Evolutionary conservation across 306 rosid genomes (phyloP), one percentile per base, ranked within the genome.

Genomic region (Mucuna pruriens): DNA sequence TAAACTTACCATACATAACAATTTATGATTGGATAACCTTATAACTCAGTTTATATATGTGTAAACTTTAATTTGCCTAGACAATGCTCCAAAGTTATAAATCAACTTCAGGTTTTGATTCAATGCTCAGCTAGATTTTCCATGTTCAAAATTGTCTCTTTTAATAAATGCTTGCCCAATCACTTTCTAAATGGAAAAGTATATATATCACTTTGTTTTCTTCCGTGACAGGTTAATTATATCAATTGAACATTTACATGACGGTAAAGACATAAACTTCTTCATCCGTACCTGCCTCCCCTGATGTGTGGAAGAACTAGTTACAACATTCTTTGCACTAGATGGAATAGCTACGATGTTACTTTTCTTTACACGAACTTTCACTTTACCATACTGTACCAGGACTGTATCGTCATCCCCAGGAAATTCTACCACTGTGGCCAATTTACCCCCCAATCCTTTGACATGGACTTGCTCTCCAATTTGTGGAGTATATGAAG

Each of bases 311-410:
- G 63, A 78, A 77, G 92, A 84, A 64, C 79, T 74, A n/a, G 87
- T 75, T 25, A 69, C 45, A 20, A 49, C 80, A 73, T 70, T 87
- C 90, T 82, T 90, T 76, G 66, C 65, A 51, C 77, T 74, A 5
- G 85, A 85, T 71, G 87, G 84, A 74, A 89, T 70, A 70, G 95
- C 85, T 82, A 76, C 70, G 81, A 93, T 82, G 76, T 84, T 87
- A 69, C 84, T 90, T 87, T 86, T 95, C 92, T 90, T 95, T 85
- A 95, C 90, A 39, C 97, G 94, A 45, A 84, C 93, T 89, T 91
- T 93, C 49, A 95, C 84, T 87, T 90, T 90, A 67, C 97, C 97
- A 87, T 93, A 92, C 76, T 90, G 97, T 57, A 95, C 97, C 36
- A 95, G 79, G 84, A 95, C 72, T 46, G 89, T 84, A 15, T 83